Evolutionary conservation across 805 yeast species (phyloP).

Genomic region (Ogataea wickerhamii): DNA sequence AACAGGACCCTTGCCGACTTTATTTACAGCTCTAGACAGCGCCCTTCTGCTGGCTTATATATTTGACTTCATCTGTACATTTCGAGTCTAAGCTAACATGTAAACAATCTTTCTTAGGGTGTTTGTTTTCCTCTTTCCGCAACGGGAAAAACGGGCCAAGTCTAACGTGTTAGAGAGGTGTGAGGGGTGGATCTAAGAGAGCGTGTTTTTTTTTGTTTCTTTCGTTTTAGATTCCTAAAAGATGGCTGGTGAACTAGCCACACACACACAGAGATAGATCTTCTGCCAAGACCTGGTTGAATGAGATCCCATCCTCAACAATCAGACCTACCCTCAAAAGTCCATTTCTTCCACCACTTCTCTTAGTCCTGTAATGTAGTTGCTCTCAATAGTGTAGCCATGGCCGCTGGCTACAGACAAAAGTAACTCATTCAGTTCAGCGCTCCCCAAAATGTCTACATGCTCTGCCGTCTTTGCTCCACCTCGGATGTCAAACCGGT

Average conservation of each 20-base stretch:
- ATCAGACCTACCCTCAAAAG: constrained; percentile 32
- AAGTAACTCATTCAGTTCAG: constrained; percentile 84
- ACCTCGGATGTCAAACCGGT: constrained; percentile 89
- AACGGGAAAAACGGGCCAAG: constrained; percentile 5
- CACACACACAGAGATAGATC: too few species aligned
- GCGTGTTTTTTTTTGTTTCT: constrained; percentile 1
- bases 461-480: constrained; percentile 98
- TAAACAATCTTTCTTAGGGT: constrained; percentile 14
- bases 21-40: too few species aligned
- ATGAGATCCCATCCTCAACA: too few species aligned
- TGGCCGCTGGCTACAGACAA: constrained; percentile 78
- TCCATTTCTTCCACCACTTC: constrained; percentile 59
- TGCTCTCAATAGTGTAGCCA: constrained; percentile 63
- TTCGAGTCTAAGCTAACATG: constrained; percentile 10
- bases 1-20: too few species aligned
- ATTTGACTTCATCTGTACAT: constrained; percentile 12
- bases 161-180: constrained; percentile 1
- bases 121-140: constrained; percentile 17
- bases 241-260: too few species aligned
- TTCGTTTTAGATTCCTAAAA: too few species aligned
- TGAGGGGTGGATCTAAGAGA: neutral
- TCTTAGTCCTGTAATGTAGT: constrained; percentile 53
- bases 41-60: constrained; percentile 5
- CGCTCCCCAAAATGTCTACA: constrained; percentile 92
- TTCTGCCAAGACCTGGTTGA: too few species aligned